Conservation (phyloP, 179 eudicot genomes). For the Silene coronaria region DNA sequence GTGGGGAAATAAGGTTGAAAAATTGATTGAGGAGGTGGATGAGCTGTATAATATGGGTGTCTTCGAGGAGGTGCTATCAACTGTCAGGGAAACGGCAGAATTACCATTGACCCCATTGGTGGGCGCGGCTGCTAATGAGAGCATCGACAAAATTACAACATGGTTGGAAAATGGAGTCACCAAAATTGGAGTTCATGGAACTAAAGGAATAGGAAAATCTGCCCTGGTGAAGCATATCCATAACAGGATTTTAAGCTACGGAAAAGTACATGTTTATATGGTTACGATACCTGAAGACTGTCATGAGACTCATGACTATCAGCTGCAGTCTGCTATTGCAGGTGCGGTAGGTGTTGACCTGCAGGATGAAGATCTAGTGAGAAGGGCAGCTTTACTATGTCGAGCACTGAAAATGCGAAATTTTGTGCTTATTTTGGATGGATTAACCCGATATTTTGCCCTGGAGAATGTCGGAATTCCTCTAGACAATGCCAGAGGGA, state of each 20-base stretch:
- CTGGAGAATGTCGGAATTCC: constrained; percentile 20
- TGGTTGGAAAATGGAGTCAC: constrained; percentile 20
- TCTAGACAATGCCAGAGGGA: constrained; percentile 15
- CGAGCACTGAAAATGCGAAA: constrained; percentile 16
- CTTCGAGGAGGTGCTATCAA: constrained; percentile 18
- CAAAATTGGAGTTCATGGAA: constrained; percentile 24
- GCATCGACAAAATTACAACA: neutral
- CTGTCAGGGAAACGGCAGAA: neutral
- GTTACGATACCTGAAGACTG: constrained; percentile 10
- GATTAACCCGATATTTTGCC: constrained; percentile 4
- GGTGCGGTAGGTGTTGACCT: constrained; percentile 1
- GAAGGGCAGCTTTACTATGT: constrained; percentile 17
- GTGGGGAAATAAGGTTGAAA: constrained; percentile 23
- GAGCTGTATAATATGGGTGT: constrained; percentile 14
- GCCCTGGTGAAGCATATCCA: constrained; percentile 15
- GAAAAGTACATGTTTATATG: neutral
- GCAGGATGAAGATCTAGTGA: constrained; percentile 14
- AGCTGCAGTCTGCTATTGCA: constrained; percentile 18
- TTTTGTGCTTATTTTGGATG: constrained; percentile 26
- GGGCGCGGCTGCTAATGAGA: constrained; percentile 13
- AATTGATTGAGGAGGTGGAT: constrained; percentile 12
- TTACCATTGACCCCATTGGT: constrained; percentile 1
- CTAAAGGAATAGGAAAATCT: constrained; percentile 22
- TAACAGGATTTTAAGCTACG: neutral
- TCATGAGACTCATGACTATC: constrained; percentile 4